Base-by-base conservation (phyloP, 208 protist species). In the Herpetomonas samuelpessoai region DNA sequence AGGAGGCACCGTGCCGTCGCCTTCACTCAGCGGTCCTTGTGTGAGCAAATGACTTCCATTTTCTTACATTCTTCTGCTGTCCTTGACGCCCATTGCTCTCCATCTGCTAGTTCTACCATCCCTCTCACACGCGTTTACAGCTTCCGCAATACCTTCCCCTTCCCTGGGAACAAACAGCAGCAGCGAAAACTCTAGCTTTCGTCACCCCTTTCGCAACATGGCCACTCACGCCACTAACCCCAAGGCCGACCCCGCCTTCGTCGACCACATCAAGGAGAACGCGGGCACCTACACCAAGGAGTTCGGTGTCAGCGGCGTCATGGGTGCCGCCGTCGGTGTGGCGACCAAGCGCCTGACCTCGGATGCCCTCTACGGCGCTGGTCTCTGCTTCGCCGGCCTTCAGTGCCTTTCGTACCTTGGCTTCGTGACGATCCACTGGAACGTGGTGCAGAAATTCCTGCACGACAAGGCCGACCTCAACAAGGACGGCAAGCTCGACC, bases 401-500 rank as follows among this genome's bases (percentile, higher is more conserved):
- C 79, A 88, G 70, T 65, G 61, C 35, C 74, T 87, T 18, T 63
- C 62, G 63, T 86, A 79, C 69, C 27, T 81, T 16, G 79, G 81
- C 47, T 79, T 82, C 70, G 79, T 92, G 66, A 61, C 54, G 16
- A 76, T 92, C 38, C 67, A 86, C 69, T 87, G 78, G 76, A 76
- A 55, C 58, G 80, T 62, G 48, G 71, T 92, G 46, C 53, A 78
- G 27, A 52, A 59, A 1, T 71, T 73, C 21, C 27, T 85, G 30
- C 56, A 41, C 41, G 73, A 79, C 61, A 67, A 60, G 41, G 62
- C 57, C 6, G 73, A 85, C 31, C 71, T 76, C 59, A 85, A 86
- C 65, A 61, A 59, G 19, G 79, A 85, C 53, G 77, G 77, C 19
- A 79, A 78, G 62, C 49, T 89, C 7, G 71, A 89, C 49, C 44